Evolutionary conservation across 805 yeast genomes (phyloP).

Genomic region (Sugiyamaella floridensis): DNA sequence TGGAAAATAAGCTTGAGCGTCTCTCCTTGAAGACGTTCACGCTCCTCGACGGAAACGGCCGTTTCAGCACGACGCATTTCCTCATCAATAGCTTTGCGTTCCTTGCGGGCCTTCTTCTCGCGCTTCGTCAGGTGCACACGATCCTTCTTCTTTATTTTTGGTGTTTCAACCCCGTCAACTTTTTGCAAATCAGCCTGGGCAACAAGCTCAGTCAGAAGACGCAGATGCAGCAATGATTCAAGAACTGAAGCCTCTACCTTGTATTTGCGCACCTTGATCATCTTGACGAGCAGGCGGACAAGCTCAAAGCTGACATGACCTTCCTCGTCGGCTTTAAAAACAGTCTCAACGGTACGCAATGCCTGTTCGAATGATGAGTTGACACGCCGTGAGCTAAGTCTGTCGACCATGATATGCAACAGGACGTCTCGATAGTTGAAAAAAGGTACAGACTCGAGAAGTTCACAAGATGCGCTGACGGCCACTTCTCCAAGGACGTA

Average conservation of each 20-base stretch:
- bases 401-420: conserved; percentile 55
- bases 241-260: conserved; percentile 79
- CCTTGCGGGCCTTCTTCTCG: conserved; percentile 82
- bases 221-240: conserved; percentile 60
- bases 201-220: conserved; percentile 34
- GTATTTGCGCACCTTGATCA: conserved; percentile 64
- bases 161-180: conserved; percentile 36
- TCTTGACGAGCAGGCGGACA: conserved; percentile 58
- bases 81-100: conserved; percentile 77
- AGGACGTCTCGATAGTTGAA: conserved; percentile 81
- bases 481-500: conserved; percentile 37
- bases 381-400: conserved; percentile 51
- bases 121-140: conserved; percentile 86
- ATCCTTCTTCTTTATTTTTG: conserved; percentile 66
- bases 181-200: conserved; percentile 36
- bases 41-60: conserved; percentile 77
- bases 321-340: conserved; percentile 69
- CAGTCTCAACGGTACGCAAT: conserved; percentile 56
- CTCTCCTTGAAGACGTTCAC: conserved; percentile 80
- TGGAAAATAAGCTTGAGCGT: conserved; percentile 66
- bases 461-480: conserved; percentile 71
- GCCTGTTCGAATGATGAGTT: conserved; percentile 49
- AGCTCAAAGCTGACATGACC: conserved; percentile 79
- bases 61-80: conserved; percentile 84
- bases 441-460: conserved; percentile 58